Base-by-base conservation (phyloP, 352 stramenopile genomes). In the Phytophthora meadii region DNA sequence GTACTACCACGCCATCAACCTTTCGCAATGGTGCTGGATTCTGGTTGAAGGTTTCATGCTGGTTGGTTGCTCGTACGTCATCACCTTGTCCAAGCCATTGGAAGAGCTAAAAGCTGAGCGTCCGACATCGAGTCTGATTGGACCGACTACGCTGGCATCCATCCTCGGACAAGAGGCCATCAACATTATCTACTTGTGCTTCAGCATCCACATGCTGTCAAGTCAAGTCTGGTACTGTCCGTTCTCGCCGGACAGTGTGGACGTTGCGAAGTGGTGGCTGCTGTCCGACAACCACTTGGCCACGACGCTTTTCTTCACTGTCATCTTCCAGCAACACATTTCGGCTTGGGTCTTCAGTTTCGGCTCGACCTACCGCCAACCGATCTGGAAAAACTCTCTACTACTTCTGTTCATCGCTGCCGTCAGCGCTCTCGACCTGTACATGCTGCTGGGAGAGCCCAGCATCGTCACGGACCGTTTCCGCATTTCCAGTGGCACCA, bases 11-110 rank as follows among this genome's bases (percentile, higher is more conserved):
- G 65, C 53, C 2, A 76, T 96, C 25, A 90, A 81, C n/a, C 65
- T 95, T 41, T 79, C 81, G 2, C 68, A 92, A 56, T 94, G 77
- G 76, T 78, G 68, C 50, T 96, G 85, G 80, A 82, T 94, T 17
- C 77, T 88, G 39, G 68, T 58, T 24, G 85, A 93, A 62, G 88
- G 83, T 0, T 67, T 95, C 41, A 82, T 77, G 42, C 59, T 90
- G 8, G 77, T 94, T 8, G 75, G 78, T 0, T 66, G 91, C 36
- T 91, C 85, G 30, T 95, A 89, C 59, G 79, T 74, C 5, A 89
- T 96, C 53, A 85, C 75, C n/a, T 68, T 95, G 36, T 77, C 81
- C 36, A 74, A 88, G 52, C 87, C 48, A 27, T n/a, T 75, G 7
- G 15, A 58, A 0, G 70, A 79, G 22, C 48, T 79, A 14, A 68